Evolutionary conservation across 352 stramenopile species (phyloP).

Genomic region (Pythium oligandrum): DNA sequence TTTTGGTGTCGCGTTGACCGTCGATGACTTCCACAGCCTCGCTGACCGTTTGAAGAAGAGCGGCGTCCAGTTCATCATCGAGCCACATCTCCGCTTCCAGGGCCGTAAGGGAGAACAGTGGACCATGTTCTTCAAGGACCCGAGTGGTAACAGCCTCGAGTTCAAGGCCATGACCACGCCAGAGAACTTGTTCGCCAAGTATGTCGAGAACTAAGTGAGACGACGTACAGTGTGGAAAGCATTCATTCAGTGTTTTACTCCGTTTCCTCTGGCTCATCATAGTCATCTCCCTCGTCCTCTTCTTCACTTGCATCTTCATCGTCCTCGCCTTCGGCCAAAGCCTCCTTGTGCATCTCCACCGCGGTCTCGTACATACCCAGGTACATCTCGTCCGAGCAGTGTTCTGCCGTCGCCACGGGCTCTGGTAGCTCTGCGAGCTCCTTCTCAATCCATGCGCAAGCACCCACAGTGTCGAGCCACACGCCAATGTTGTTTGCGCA

Average conservation of each 20-base stretch:
- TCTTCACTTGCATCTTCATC: conserved; percentile 16
- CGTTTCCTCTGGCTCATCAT: conserved; percentile 3
- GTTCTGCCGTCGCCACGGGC: conserved; percentile 39
- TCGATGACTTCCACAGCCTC: conserved; percentile 91
- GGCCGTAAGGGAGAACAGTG: conserved; percentile 95
- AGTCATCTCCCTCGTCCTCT: background rate
- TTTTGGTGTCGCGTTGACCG: conserved; percentile 91
- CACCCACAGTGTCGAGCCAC: conserved; percentile 81
- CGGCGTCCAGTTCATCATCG: conserved; percentile 93
- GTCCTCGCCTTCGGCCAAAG: conserved; percentile 31
- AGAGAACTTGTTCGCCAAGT: conserved; percentile 98
- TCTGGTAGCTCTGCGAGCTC: conserved; percentile 52
- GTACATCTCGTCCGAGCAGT: conserved; percentile 77
- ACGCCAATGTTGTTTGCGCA: conserved; percentile 76
- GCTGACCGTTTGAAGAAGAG: conserved; percentile 72
- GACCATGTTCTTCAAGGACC: conserved; percentile 99
- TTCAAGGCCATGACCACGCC: conserved; percentile 98
- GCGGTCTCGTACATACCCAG: conserved; percentile 85
- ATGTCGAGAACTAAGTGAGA: conserved; percentile 67
- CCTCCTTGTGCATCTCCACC: conserved; percentile 84
- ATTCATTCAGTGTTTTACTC: background rate
- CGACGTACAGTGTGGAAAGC: background rate
- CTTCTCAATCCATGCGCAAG: conserved; percentile 79
- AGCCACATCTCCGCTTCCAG: conserved; percentile 93
- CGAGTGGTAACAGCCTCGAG: conserved; percentile 97